Evolutionary conservation across 495 filamentous ascomycete genomes (phyloP), one percentile per base, ranked within the genome.

Genomic region (Amphirosellinia nigrospora): DNA sequence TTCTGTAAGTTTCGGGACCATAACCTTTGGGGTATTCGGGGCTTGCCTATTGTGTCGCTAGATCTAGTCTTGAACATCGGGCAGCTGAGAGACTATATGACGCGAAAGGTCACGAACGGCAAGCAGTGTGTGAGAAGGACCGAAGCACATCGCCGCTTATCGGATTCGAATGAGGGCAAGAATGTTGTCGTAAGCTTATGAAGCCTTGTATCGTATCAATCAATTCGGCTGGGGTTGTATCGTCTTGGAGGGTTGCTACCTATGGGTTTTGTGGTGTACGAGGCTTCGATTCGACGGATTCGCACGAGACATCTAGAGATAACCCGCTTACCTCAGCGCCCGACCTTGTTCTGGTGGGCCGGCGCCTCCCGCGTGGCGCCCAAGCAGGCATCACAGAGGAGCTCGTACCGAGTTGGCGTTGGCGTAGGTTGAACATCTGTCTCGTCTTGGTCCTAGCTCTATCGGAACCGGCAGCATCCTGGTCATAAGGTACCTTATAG

Each of bases 281-380:
- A 61, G 21, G 60, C 13, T 45, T 62, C 38, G 9, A 26, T 23
- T 28, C 21, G 32, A 32, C 28, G 15, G n/a, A 62, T 39, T 34
- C 13, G 28, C 19, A 56, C 28, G 28, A 56, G 15, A 56, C 39
- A 36, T 21, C 28, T 50, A 26, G 3, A 38, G 30, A 64, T 64
- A 26, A 32, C 61, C 13, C 19, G 59, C 36, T 45, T 62, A 62
- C 60, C 60, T 45, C 60, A 63, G 58, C 58, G 36, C 36, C 36
- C 21, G 36, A 4, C 28, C 28, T 34, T 28, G n/a, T 61, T 41
- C n/a, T 32, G 39, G n/a, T 63, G 39, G 23, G n/a, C 60, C 39
- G 60, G 60, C 60, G 60, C 39, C 60, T 63, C 60, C 36, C 60
- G 60, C 39, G 39, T 62, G 36, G 59, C 23, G 23, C 38, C 60